Evolutionary conservation across 257 asterid species (phyloP), one percentile per base, ranked within the genome.

Genomic region (Solanum raphanifolium): DNA sequence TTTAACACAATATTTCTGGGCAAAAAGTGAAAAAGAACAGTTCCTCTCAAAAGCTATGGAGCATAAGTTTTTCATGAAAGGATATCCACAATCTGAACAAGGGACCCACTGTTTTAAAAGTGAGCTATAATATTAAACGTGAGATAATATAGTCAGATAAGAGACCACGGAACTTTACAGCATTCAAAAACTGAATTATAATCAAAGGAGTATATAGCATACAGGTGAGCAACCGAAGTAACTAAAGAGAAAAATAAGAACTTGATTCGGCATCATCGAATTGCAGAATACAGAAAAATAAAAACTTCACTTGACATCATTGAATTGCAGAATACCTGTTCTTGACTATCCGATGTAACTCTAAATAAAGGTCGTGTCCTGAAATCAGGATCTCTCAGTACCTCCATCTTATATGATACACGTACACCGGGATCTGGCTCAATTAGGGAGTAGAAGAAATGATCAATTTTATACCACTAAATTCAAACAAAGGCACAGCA

Each of bases 381-480:
- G 82, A 87, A 90, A 90, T 90, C 93, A 87, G 90, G 91, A 91
- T 95, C 98, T 92, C 99, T 95, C 69, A 92, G 90, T 86, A 95
- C 94, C 93, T 96, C 97, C 99, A 96, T 95, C 93, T 92, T 95
- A 91, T 96, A 96, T 84, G 91, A 88, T 69, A 88, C 81, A 76
- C 87, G 78, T 79, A 88, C 91, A 90, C 91, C 90, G 84, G 99
- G 97, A 92, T 95, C 99, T 96, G 93, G 87, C 85, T 36, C 85
- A 48, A 82, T 29, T 18, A 16, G 10, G 69, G 13, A 52, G 38
- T 43, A 79, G 38, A 82, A 29, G 85, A 82, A 29, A 82, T 46
- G 39, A 46, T 48, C 62, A 82, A 29, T 82, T 82, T 18, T 82
- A 31, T 82, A 48, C 69, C 69, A 82, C 39, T 46, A 46, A 82